Percentiles rank a stretch among this genome's conserved stretches.
These are phyloP conservation scores for Phycomyces blakesleeanus DNA, from an alignment of 192 early-diverging fungal species.

Conservation along the genomic window DNA sequence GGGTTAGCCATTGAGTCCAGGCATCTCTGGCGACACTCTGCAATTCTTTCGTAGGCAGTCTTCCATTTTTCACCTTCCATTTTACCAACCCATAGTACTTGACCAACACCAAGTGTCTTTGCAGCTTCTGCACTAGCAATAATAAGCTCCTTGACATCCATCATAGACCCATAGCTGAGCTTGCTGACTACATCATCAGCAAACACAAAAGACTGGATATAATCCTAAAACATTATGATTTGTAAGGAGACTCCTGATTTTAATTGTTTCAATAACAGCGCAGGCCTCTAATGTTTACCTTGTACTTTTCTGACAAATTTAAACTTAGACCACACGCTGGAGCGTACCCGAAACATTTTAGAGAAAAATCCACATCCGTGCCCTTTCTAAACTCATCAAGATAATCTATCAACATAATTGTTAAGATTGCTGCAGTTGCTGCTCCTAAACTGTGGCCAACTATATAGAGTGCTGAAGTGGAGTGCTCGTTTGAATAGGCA, in stretches of 20 bases:
- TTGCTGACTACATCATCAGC: constrained; percentile 57
- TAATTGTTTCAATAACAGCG: no score
- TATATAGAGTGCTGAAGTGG: constrained; percentile 57
- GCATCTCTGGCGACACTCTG: constrained; percentile 33
- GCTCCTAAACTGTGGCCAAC: constrained; percentile 78
- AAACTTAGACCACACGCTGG: constrained; percentile 46
- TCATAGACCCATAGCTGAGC: constrained; percentile 55
- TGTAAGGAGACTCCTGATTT: no score
- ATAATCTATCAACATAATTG: constrained; percentile 69
- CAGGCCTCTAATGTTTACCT: no score
- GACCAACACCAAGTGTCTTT: constrained; percentile 37
- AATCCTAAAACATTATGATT: no score
- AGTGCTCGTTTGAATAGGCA: constrained; percentile 56
- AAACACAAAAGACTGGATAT: constrained; percentile 54
- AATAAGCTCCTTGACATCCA: constrained; percentile 57
- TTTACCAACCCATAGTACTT: constrained; percentile 42
- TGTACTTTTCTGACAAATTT: constrained; percentile 47
- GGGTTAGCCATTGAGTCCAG: constrained; percentile 32
- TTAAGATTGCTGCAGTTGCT: constrained; percentile 67
- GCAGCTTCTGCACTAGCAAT: constrained; percentile 50
- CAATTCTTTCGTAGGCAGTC: constrained; percentile 35
- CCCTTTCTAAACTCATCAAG: constrained; percentile 48
- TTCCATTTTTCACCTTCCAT: constrained; percentile 38
- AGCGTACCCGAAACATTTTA: constrained; percentile 50
- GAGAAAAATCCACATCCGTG: constrained; percentile 32